A percentile compares a stretch with the other conserved stretches of the same genome.
Conservation (phyloP, 2,329 filamentous ascomycete species). For the Cladosporium velox region DNA sequence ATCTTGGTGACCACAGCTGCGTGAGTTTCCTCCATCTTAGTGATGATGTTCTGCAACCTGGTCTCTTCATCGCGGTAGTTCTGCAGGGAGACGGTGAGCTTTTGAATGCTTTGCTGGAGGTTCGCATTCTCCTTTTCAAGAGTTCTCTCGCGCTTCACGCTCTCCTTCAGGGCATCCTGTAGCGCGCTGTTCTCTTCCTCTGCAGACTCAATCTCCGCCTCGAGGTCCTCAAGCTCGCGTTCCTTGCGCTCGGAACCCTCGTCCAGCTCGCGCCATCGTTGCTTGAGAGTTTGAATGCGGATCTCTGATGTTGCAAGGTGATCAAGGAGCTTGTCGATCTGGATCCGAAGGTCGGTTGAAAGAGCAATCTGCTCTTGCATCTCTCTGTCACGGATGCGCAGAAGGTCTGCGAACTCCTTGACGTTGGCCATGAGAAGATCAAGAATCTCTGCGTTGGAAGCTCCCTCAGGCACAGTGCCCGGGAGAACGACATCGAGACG, state of each 20-base stretch:
- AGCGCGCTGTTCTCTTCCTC: slow-evolving; percentile 36
- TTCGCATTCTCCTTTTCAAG: slow-evolving; percentile 36
- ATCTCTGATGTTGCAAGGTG: slow-evolving; percentile 41
- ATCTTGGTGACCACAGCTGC: slow-evolving; percentile 40
- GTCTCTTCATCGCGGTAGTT: slow-evolving; percentile 44
- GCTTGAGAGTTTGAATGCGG: slow-evolving; percentile 40
- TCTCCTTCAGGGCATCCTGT: slow-evolving; percentile 32
- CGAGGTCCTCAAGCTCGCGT: slow-evolving; percentile 41
- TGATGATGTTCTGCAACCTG: slow-evolving; percentile 41
- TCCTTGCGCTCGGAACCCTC: slow-evolving; percentile 41
- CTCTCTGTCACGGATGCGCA: slow-evolving; percentile 40
- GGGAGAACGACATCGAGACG: slow-evolving; percentile 46
- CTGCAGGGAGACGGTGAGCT: slow-evolving; percentile 42
- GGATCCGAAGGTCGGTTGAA: slow-evolving; percentile 39
- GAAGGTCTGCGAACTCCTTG: slow-evolving; percentile 39
- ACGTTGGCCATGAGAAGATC: slow-evolving; percentile 40
- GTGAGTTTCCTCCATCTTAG: slow-evolving; percentile 44
- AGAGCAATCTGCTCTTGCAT: slow-evolving; percentile 37
- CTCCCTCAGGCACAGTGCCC: slow-evolving; percentile 37
- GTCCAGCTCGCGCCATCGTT: slow-evolving; percentile 41
- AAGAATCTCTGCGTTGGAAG: slow-evolving; percentile 44
- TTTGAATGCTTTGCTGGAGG: slow-evolving; percentile 40
- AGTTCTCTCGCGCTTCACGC: slow-evolving; percentile 27
- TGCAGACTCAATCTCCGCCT: slow-evolving; percentile 37
- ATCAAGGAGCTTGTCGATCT: slow-evolving; percentile 40